A percentile compares a stretch with the other conserved stretches of the same genome.
Evolutionary conservation across 305 asterid genomes (phyloP).

Genomic region (Nicotiana rustica): DNA sequence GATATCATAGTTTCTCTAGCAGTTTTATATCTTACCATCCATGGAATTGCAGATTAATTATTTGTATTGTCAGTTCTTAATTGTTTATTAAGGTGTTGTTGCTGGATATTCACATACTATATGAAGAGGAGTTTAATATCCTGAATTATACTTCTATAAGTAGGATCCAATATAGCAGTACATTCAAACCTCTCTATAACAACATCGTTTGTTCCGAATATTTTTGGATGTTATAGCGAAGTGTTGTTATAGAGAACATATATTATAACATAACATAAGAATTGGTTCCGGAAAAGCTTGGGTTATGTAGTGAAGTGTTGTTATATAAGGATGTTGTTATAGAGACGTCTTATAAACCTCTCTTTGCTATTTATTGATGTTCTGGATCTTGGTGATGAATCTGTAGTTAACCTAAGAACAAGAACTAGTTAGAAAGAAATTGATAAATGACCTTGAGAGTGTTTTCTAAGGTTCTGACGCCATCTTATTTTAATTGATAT

Average conservation of each 20-base stretch:
- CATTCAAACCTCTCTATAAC: no score
- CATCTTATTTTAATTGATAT: background rate
- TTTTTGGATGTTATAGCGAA: no score
- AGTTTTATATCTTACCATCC: background rate
- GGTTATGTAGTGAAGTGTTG: no score
- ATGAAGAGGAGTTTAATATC: background rate
- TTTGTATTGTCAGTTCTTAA: background rate
- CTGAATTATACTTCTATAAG: background rate
- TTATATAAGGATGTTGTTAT: no score
- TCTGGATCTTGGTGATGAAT: no score
- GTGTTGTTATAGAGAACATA: no score
- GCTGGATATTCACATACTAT: background rate
- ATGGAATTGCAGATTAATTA: background rate
- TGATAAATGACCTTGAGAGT: background rate
- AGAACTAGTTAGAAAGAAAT: background rate
- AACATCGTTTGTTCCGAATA: no score
- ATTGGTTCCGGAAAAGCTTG: no score
- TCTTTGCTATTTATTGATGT: no score
- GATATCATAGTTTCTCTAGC: slow-evolving; percentile 6
- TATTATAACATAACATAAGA: no score
- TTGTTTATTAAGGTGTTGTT: background rate
- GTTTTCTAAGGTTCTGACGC: background rate
- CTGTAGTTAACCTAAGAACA: no score
- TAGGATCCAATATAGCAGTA: background rate
- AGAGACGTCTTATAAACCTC: background rate